Evolutionary conservation across 2,329 filamentous ascomycete species (phyloP).

Genomic region (Fusarium sp.): DNA sequence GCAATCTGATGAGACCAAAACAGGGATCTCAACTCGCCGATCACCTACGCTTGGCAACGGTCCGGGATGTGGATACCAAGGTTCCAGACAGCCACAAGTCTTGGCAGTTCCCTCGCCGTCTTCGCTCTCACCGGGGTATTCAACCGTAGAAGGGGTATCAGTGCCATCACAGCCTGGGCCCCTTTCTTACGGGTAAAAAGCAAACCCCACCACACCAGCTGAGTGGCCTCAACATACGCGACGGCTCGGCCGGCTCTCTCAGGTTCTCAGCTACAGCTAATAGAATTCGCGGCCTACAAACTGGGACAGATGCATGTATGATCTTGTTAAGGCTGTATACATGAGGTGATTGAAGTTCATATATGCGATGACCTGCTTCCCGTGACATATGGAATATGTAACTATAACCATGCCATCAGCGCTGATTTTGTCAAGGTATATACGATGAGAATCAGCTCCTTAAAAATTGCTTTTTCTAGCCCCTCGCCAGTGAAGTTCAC

Average conservation of each 20-base stretch:
- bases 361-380: not conserved
- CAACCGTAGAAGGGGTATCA: too few species aligned
- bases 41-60: not conserved
- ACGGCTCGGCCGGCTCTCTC: not conserved
- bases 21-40: not conserved
- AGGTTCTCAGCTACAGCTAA: too few species aligned
- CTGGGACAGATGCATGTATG: too few species aligned
- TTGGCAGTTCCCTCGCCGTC: too few species aligned
- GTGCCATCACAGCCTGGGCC: not conserved
- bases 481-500: not conserved
- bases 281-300: too few species aligned
- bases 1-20: not conserved
- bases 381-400: too few species aligned
- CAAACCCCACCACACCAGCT: not conserved
- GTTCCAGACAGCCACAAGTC: not conserved
- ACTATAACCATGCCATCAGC: not conserved
- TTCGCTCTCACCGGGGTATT: too few species aligned
- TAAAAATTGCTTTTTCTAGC: not conserved
- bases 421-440: not conserved
- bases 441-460: too few species aligned
- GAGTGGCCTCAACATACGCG: fast-evolving
- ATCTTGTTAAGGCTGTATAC: not conserved
- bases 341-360: too few species aligned
- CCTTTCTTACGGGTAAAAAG: too few species aligned
- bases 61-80: not conserved